Evolutionary conservation across 2,329 filamentous ascomycete genomes (phyloP).

Genomic region (Fusarium poae): DNA sequence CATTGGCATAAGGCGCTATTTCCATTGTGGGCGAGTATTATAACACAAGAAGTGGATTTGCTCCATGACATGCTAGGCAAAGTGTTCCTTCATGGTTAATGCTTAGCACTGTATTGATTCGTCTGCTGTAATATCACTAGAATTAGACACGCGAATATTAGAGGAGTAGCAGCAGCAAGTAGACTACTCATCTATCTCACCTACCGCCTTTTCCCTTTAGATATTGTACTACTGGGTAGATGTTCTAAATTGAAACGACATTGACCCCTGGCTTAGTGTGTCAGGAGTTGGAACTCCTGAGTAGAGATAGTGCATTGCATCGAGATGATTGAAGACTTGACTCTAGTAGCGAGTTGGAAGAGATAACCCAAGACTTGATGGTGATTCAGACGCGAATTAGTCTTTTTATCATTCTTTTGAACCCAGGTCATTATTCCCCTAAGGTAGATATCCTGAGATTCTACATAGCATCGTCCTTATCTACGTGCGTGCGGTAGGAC

Average conservation of each 20-base stretch:
- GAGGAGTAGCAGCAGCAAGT: background rate
- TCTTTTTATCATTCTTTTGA: background rate
- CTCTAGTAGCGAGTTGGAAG: background rate
- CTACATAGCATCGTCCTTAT: constrained; percentile 18
- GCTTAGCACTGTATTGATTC: background rate
- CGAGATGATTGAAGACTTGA: background rate
- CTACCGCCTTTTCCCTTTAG: background rate
- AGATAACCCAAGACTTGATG: background rate
- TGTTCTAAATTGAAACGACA: background rate
- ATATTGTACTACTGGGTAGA: background rate
- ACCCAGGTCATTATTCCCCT: background rate
- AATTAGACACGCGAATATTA: too few species aligned
- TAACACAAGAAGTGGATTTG: constrained; percentile 29
- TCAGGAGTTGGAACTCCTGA: background rate
- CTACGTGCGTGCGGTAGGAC: background rate
- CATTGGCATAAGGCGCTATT: too few species aligned
- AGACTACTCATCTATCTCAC: background rate
- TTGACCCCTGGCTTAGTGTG: background rate
- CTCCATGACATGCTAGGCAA: constrained; percentile 25
- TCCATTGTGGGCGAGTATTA: too few species aligned
- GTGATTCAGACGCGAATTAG: background rate
- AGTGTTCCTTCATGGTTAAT: constrained; percentile 8
- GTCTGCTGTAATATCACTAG: background rate
- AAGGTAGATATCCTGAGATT: background rate
- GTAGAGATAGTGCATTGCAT: background rate